These are phyloP conservation scores for Eucalyptus polybractea DNA, from an alignment of 345 rosid species.

Conservation along the genomic window DNA sequence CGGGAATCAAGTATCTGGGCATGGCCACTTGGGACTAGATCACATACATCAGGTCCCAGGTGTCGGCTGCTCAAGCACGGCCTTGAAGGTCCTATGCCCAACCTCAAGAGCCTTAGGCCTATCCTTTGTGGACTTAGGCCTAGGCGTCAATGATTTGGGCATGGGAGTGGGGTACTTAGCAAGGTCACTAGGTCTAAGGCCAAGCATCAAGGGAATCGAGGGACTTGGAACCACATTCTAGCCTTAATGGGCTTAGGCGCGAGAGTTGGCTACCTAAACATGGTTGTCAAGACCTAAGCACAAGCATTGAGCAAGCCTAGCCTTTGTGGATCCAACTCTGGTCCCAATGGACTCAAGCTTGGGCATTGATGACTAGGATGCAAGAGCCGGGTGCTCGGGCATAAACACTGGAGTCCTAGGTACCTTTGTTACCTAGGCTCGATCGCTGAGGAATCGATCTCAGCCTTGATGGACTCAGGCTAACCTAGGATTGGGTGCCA, in stretches of 20 bases:
- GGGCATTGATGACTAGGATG: neutral
- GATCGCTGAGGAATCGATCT: neutral
- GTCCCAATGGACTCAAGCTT: neutral
- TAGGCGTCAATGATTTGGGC: neutral
- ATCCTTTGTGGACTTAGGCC: neutral
- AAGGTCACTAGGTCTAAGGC: neutral
- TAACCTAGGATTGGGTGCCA: neutral
- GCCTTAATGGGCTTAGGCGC: neutral
- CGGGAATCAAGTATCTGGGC: neutral
- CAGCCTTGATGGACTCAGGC: neutral
- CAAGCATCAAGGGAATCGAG: fast-evolving
- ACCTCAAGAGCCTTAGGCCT: neutral
- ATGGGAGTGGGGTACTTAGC: neutral
- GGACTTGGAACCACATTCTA: neutral
- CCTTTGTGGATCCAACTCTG: neutral
- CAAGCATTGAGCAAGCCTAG: neutral
- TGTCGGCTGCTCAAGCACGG: neutral
- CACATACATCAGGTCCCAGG: neutral
- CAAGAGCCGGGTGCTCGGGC: neutral
- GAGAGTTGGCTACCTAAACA: neutral
- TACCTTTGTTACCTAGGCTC: neutral
- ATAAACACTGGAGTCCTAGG: neutral
- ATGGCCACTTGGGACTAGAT: neutral
- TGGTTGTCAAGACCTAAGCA: neutral
- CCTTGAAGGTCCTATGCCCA: neutral